Conservation (phyloP, 495 filamentous ascomycete genomes). For the Aspergillus conjunctus region DNA sequence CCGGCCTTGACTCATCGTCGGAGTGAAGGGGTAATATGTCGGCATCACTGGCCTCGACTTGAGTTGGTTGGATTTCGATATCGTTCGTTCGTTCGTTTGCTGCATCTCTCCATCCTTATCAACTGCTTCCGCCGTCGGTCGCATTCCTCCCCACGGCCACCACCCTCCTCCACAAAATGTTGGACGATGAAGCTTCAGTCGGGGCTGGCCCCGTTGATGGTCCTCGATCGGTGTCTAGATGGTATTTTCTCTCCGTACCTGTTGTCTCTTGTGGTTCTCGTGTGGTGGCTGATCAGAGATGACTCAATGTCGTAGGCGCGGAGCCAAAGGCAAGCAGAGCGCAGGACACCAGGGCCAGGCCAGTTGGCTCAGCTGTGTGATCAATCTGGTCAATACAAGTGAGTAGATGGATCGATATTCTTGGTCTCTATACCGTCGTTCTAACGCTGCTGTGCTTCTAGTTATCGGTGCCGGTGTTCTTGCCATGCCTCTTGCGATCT, state of each 20-base stretch:
- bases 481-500: constrained; percentile 91
- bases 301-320: constrained; percentile 38
- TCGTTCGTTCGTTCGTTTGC: constrained; percentile 8
- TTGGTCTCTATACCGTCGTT: too few relatives aligned
- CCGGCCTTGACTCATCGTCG: constrained; percentile 17
- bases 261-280: constrained; percentile 11
- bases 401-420: constrained; percentile 23
- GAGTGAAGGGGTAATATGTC: constrained; percentile 32
- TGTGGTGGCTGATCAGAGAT: constrained; percentile 24
- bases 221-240: constrained; percentile 30
- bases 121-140: constrained; percentile 9
- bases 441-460: constrained; percentile 33
- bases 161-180: constrained; percentile 17
- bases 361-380: constrained; percentile 85
- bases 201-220: constrained; percentile 31
- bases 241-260: constrained; percentile 31
- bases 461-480: constrained; percentile 93
- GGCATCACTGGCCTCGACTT: constrained; percentile 26
- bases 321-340: constrained; percentile 53
- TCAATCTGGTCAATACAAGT: constrained; percentile 94
- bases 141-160: constrained; percentile 1
- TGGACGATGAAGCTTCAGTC: constrained; percentile 40
- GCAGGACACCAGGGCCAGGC: constrained; percentile 65
- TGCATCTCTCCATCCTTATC: constrained; percentile 18
- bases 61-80: constrained; percentile 22